phyloP scores from a whole-genome alignment of 2,329 filamentous ascomycete species.

The Cladosporium cucumerinum region DNA sequence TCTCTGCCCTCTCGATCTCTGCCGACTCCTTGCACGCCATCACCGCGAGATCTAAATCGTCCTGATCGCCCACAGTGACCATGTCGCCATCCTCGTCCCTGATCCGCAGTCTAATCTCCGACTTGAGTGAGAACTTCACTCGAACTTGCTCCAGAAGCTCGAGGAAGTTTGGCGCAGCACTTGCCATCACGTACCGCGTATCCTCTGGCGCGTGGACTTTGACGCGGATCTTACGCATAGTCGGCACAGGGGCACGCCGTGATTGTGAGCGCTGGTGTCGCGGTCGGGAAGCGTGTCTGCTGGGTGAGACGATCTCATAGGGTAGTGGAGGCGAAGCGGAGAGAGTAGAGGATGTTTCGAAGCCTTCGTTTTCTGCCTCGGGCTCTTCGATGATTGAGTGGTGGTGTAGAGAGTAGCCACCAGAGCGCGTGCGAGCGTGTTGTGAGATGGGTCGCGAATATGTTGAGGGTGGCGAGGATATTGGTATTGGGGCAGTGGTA shows the following conservation, averaged over 20 bases:
- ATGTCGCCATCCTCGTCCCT: constrained; percentile 87
- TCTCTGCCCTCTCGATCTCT: constrained; percentile 69
- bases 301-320: constrained; percentile 56
- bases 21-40: constrained; percentile 54
- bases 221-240: constrained; percentile 74
- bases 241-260: constrained; percentile 36
- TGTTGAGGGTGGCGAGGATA: constrained; percentile 14
- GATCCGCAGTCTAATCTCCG: constrained; percentile 82
- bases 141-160: constrained; percentile 77
- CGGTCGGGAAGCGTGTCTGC: constrained; percentile 17
- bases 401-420: constrained; percentile 34
- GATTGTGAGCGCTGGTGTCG: constrained; percentile 51
- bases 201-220: constrained; percentile 87
- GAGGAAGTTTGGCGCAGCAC: constrained; percentile 55
- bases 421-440: constrained; percentile 32
- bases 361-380: constrained; percentile 63
- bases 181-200: constrained; percentile 88
- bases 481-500: constrained; percentile 20
- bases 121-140: constrained; percentile 78
- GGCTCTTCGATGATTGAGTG: constrained; percentile 76
- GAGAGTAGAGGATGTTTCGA: constrained; percentile 53
- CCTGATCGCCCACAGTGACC: constrained; percentile 96
- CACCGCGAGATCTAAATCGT: constrained; percentile 88
- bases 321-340: constrained; percentile 54
- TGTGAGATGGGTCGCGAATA: constrained; percentile 18